Evolutionary conservation across 352 stramenopile species (phyloP), one percentile per base, ranked within the genome.

Genomic region (Phytophthora colocasiae): DNA sequence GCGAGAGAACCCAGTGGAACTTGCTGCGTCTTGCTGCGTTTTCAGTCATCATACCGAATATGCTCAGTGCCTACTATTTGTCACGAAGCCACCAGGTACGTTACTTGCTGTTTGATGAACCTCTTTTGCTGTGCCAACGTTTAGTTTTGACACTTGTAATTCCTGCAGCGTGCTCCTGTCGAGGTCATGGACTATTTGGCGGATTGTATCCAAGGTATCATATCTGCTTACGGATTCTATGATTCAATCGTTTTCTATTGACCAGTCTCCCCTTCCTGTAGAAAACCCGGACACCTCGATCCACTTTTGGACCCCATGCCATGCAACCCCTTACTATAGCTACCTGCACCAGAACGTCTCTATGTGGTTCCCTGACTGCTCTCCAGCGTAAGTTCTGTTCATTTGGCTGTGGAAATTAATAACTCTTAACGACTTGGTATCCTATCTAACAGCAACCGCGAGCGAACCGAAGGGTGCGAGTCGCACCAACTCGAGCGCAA

Each of bases 361-460:
- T 19, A 90, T 95, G 81, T 95, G 89, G 82, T 96, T 95, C 61
- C 86, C 88, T 0, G 85, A 94, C 34, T 96, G 89, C 51, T 92
- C 89, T 4, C 89, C 89, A 54, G 60, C 8, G 87, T 95, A 87
- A 38, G 78, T n/a, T 63, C 22, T 17, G 6, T 32, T 55, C 19
- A 19, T 45, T 50, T 43, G 38, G 14, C 4, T 43, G 38, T 22
- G 4, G 14, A 43, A 22, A 19, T 43, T 10, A 43, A 36, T 36
- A 36, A 36, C 8, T 34, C 27, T 31, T 71, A 40, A 50, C 17
- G 5, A 57, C 3, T 40, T 43, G 36, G 22, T 60, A 41, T 40
- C 14, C 31, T 8, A 11, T 1, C 31, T 36, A 31, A 22, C 36
- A 95, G 85, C 1, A 88, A 91, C 29, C 85, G 87, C 24, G 68